Conservation (phyloP, 1,139 yeast genomes). For the Lodderomyces parapsilosis region DNA sequence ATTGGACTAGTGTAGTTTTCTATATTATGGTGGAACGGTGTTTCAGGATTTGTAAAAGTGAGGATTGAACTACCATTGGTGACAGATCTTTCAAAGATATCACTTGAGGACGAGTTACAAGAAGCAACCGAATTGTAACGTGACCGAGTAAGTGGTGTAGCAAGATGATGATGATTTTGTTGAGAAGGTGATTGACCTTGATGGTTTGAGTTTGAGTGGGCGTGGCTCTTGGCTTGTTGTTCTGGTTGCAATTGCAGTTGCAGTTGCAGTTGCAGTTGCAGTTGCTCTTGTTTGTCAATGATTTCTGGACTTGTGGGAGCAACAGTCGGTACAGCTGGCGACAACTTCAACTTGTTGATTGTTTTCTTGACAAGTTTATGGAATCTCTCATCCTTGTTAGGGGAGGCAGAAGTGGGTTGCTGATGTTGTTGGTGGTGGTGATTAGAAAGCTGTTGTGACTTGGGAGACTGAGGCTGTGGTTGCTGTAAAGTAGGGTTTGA, state of each 20-base stretch:
- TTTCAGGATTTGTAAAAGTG: constrained; percentile 13
- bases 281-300: not conserved
- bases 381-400: constrained; percentile 8
- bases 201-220: not conserved
- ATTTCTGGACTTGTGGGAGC: not conserved
- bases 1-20: constrained; percentile 33
- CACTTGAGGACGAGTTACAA: constrained; percentile 10
- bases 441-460: not conserved
- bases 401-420: not conserved
- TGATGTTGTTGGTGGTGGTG: not conserved
- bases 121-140: constrained; percentile 10
- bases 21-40: constrained; percentile 26
- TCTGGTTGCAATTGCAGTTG: not conserved
- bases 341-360: constrained; percentile 12
- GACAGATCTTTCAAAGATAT: constrained; percentile 17
- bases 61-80: constrained; percentile 2
- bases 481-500: not conserved
- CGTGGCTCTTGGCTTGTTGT: not conserved
- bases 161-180: not conserved
- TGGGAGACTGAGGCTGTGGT: not conserved
- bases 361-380: constrained; percentile 12
- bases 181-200: too few species aligned
- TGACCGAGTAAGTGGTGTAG: constrained; percentile 3
- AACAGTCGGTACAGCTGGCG: constrained; percentile 8
- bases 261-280: not conserved